phyloP scores from a whole-genome alignment of 768 basidiomycete genomes.

The Boletus vinaceobasis region DNA sequence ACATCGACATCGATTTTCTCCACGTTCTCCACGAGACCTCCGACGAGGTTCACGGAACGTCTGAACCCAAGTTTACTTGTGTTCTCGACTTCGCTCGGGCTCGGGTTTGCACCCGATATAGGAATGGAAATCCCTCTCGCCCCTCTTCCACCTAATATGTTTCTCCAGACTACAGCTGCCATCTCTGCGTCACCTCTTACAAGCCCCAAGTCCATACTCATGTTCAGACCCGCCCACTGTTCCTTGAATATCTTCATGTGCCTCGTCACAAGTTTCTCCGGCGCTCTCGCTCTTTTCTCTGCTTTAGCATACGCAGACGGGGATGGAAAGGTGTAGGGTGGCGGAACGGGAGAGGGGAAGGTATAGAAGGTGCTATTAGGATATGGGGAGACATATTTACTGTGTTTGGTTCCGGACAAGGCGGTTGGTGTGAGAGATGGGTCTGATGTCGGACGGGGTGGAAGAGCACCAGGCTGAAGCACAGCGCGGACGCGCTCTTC shows the following conservation, averaged over 20 bases:
- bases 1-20: constrained; percentile 53
- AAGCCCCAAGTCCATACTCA: constrained; percentile 77
- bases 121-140: constrained; percentile 60
- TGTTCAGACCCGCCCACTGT: constrained; percentile 81
- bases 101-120: background rate
- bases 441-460: constrained; percentile 18
- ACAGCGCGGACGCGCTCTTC: constrained; percentile 86
- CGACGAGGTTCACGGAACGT: constrained; percentile 67
- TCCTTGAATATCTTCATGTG: constrained; percentile 93
- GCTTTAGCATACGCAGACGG: constrained; percentile 27
- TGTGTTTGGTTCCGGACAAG: constrained; percentile 9
- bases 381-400: constrained; percentile 21
- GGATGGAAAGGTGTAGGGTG: constrained; percentile 27
- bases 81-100: constrained; percentile 8
- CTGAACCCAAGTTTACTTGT: constrained; percentile 37
- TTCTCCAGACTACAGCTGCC: constrained; percentile 88
- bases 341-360: constrained; percentile 24
- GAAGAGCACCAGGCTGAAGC: constrained; percentile 52
- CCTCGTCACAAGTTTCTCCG: constrained; percentile 73
- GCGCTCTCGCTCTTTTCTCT: constrained; percentile 46
- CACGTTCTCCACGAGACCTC: constrained; percentile 59
- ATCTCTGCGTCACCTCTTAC: constrained; percentile 76
- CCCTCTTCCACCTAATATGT: constrained; percentile 82
- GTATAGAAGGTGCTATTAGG: constrained; percentile 24
- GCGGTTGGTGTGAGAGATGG: constrained; percentile 8